These are phyloP conservation scores for Tuber calosporum DNA, from an alignment of 495 filamentous ascomycete species.

Conservation along the genomic window DNA sequence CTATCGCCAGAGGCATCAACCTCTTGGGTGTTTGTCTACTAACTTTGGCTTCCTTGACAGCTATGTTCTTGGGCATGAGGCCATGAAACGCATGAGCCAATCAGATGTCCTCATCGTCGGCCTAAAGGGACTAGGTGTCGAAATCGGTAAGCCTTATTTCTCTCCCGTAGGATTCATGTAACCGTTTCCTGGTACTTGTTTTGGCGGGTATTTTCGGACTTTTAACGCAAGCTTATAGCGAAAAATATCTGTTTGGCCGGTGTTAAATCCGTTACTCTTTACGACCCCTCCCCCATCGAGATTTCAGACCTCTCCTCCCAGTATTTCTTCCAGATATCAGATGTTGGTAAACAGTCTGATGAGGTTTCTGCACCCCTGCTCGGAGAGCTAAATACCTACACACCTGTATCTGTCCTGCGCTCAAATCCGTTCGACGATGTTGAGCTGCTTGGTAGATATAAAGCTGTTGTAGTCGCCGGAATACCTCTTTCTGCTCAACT, in stretches of 20 bases:
- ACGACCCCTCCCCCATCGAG: conserved; percentile 33
- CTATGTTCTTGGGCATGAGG: conserved; percentile 96
- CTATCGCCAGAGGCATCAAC: not conserved
- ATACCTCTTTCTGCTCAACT: conserved; percentile 72
- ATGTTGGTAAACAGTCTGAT: conserved; percentile 88
- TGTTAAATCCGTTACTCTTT: conserved; percentile 57
- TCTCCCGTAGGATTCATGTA: not conserved
- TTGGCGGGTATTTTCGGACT: not conserved
- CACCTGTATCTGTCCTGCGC: conserved; percentile 71
- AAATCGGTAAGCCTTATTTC: conserved; percentile 59
- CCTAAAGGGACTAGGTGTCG: conserved; percentile 86
- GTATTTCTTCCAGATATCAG: conserved; percentile 83
- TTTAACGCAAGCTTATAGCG: conserved; percentile 47
- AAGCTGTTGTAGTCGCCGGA: conserved; percentile 85
- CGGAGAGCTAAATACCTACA: conserved; percentile 92
- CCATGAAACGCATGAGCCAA: conserved; percentile 98
- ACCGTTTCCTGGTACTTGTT: not conserved
- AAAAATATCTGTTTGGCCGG: conserved; percentile 98
- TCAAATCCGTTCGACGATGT: conserved; percentile 53
- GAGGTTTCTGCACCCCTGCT: conserved; percentile 79
- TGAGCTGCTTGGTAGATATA: conserved; percentile 72
- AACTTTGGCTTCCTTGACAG: conserved; percentile 37
- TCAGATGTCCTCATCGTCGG: conserved; percentile 92
- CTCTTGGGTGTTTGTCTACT: conserved; percentile 14
- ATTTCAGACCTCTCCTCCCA: conserved; percentile 46